A percentile compares a stretch with the other conserved stretches of the same genome.
These are phyloP conservation scores for Termitomyces titanicus DNA, from an alignment of 768 basidiomycete genomes.

Conservation along the genomic window DNA sequence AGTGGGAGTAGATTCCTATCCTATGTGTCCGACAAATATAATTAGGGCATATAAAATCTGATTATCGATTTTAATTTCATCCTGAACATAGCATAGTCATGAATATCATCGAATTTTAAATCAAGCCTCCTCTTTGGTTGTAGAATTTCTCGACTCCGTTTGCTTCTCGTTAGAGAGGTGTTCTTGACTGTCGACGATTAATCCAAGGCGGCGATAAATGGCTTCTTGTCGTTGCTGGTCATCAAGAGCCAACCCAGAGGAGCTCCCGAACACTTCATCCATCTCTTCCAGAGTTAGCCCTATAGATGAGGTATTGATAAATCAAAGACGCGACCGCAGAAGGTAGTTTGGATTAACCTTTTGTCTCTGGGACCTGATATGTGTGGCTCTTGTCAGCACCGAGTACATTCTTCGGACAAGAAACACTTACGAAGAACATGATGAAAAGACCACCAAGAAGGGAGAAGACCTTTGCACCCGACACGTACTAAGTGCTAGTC, in stretches of 20 bases:
- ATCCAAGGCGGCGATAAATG: constrained; percentile 64
- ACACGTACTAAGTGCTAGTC: neutral
- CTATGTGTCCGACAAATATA: too few relatives aligned
- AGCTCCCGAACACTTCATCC: constrained; percentile 71
- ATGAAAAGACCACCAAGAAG: constrained; percentile 67
- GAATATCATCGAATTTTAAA: neutral
- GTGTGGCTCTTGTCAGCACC: neutral
- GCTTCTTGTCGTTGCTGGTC: constrained; percentile 46
- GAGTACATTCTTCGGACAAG: neutral
- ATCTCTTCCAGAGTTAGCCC: constrained; percentile 72
- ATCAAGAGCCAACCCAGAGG: constrained; percentile 46
- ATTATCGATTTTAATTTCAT: too few relatives aligned
- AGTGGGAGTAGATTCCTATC: too few relatives aligned
- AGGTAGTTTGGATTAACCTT: constrained; percentile 39
- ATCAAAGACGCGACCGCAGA: neutral
- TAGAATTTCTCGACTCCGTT: neutral
- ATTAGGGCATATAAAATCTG: too few relatives aligned
- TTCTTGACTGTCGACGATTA: constrained; percentile 26
- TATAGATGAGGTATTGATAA: constrained; percentile 5
- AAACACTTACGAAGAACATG: constrained; percentile 49
- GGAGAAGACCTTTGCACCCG: constrained; percentile 48
- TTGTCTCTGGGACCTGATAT: constrained; percentile 63
- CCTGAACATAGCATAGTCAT: neutral
- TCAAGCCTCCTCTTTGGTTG: too few relatives aligned
- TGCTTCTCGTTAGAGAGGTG: constrained; percentile 9